Evolutionary conservation across 768 basidiomycete genomes (phyloP).

Genomic region (Tulasnella calospora): DNA sequence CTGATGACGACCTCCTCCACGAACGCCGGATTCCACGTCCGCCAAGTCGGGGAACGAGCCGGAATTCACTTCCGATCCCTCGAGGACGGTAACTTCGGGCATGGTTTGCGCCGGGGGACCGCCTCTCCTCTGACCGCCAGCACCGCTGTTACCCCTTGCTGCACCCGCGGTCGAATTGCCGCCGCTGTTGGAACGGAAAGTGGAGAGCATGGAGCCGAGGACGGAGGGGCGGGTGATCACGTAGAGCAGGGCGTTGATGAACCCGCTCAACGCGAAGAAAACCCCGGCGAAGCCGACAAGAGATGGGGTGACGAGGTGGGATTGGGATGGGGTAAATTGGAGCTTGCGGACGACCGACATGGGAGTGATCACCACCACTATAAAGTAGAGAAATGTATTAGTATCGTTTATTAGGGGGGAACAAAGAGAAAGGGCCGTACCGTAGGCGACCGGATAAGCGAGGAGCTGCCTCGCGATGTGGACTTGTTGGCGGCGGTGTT

Average conservation of each 20-base stretch:
- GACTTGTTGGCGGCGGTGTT: slow-evolving; percentile 36
- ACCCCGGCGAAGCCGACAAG: slow-evolving; percentile 41
- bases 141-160: background rate
- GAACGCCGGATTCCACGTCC: background rate
- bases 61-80: background rate
- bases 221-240: slow-evolving; percentile 41
- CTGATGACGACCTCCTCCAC: background rate
- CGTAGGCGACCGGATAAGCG: background rate
- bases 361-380: slow-evolving; percentile 36
- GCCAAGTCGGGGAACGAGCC: background rate
- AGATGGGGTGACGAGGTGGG: slow-evolving; percentile 28
- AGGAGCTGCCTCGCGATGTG: slow-evolving; percentile 1
- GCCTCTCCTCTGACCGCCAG: background rate
- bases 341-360: slow-evolving; percentile 43
- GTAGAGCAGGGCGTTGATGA: slow-evolving; percentile 45
- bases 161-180: background rate
- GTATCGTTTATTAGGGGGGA: no score
- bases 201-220: slow-evolving; percentile 27
- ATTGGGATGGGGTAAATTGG: slow-evolving; percentile 34
- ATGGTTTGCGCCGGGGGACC: background rate
- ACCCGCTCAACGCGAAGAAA: slow-evolving; percentile 45
- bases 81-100: background rate
- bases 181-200: background rate
- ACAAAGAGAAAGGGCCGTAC: background rate
- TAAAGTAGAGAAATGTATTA: no score